These are phyloP conservation scores for Volutella citrinella DNA, from an alignment of 2,329 filamentous ascomycete genomes.

Conservation along the genomic window DNA sequence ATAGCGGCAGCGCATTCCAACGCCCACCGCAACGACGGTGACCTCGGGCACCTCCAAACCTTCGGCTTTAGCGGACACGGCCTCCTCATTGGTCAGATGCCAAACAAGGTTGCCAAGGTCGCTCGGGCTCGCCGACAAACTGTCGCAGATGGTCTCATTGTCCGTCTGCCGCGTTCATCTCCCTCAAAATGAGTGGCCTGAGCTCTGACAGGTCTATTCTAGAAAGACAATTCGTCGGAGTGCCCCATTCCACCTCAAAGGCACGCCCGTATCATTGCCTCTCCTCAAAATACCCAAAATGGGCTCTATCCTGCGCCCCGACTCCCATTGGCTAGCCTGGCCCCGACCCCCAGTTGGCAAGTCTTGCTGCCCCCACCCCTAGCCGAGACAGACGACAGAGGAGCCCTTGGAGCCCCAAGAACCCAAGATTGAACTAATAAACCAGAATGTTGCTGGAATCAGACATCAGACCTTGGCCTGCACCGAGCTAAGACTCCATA, in stretches of 20 bases:
- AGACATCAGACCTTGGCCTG: no score
- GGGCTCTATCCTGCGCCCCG: no score
- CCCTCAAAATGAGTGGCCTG: slow-evolving; percentile 15
- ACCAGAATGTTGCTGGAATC: no score
- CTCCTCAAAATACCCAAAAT: background rate
- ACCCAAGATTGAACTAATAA: no score
- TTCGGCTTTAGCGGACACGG: slow-evolving; percentile 9
- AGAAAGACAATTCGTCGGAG: slow-evolving; percentile 16
- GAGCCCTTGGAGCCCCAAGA: no score
- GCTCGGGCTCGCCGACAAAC: slow-evolving; percentile 27
- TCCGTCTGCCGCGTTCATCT: slow-evolving; percentile 9
- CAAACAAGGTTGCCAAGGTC: slow-evolving; percentile 25
- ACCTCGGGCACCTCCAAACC: slow-evolving; percentile 7
- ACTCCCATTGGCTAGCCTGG: no score
- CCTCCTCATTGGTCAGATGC: slow-evolving; percentile 15
- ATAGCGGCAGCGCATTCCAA: slow-evolving; percentile 22
- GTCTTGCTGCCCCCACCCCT: slow-evolving; percentile 7
- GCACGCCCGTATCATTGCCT: slow-evolving; percentile 9
- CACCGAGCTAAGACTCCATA: no score
- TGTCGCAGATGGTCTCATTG: no score
- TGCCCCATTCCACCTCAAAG: slow-evolving; percentile 9
- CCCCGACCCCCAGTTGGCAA: no score
- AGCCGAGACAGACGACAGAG: slow-evolving; percentile 12
- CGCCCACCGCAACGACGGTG: slow-evolving; percentile 19
- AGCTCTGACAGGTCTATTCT: slow-evolving; percentile 17